Evolutionary conservation across 2,329 filamentous ascomycete genomes (phyloP).

Genomic region (Tolypocladium tundrense): DNA sequence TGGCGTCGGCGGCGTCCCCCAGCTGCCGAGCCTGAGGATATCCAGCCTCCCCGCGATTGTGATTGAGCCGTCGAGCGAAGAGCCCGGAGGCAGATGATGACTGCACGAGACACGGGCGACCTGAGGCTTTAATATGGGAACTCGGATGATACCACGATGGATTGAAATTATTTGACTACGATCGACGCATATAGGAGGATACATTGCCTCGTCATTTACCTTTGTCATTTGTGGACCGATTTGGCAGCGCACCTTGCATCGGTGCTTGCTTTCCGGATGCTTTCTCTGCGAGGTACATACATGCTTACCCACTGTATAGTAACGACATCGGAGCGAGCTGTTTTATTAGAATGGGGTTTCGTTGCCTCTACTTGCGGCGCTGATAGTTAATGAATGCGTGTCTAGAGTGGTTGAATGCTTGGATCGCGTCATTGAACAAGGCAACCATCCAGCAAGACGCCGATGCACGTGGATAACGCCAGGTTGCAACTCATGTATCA

Average conservation of each 20-base stretch:
- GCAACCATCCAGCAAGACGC: not conserved
- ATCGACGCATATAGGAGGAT: not conserved
- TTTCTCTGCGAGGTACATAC: not conserved
- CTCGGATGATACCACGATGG: not conserved
- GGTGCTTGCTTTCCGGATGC: not conserved
- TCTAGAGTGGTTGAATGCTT: not conserved
- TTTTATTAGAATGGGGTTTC: not conserved
- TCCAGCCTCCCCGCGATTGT: slow-evolving; percentile 40
- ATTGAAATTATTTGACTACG: not conserved
- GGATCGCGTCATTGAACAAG: not conserved
- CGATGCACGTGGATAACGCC: not conserved
- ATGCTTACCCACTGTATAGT: not conserved
- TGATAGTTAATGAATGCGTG: not conserved
- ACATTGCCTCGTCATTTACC: not conserved
- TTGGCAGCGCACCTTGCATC: not conserved
- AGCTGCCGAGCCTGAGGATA: slow-evolving; percentile 43
- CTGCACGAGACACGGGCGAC: not conserved
- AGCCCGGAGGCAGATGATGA: not conserved
- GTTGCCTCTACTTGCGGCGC: not conserved
- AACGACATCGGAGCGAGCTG: not conserved
- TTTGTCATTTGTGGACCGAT: not conserved
- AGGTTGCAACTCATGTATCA: not conserved
- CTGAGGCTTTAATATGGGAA: not conserved
- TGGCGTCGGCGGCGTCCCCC: slow-evolving; percentile 30
- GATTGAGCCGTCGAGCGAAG: slow-evolving; percentile 7